phyloP scores from a whole-genome alignment of 139 green algal species.

The Micractinium conductrix region DNA sequence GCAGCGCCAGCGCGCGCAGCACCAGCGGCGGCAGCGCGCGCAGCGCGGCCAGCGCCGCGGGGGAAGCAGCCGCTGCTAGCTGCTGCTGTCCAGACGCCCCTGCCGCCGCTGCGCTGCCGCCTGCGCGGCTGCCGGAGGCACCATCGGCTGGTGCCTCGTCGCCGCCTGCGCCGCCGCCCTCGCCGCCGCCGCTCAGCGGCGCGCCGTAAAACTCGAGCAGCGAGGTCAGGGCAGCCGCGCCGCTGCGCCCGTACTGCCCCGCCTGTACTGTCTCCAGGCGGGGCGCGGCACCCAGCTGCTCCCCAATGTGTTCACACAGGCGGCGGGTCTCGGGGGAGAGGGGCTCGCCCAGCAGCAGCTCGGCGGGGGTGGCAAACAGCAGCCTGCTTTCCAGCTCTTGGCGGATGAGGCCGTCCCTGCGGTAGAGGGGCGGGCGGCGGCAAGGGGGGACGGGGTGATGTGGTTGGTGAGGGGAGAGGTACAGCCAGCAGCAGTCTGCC shows the following conservation, averaged over 20 bases:
- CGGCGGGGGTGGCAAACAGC: slow-evolving; percentile 66
- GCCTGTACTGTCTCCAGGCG: neutral
- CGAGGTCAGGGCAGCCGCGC: neutral
- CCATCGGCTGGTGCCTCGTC: neutral
- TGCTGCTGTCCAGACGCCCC: too few species aligned
- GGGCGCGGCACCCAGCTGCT: slow-evolving; percentile 1
- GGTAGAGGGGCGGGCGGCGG: neutral
- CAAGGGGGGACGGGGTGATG: neutral
- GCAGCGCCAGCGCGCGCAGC: slow-evolving; percentile 62
- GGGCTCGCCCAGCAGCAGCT: slow-evolving; percentile 70
- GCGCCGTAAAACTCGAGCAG: slow-evolving; percentile 47
- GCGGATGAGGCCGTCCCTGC: slow-evolving; percentile 57
- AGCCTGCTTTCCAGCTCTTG: slow-evolving; percentile 73
- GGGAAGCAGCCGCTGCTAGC: neutral
- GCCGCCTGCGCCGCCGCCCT: neutral
- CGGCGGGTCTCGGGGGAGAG: slow-evolving; percentile 53
- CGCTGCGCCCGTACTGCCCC: neutral
- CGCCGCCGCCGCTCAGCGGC: neutral
- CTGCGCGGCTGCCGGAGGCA: neutral
- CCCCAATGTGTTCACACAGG: slow-evolving; percentile 48
- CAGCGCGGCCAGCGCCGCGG: slow-evolving; percentile 44
- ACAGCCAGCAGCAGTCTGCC: slow-evolving; percentile 1
- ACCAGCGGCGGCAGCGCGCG: slow-evolving; percentile 63
- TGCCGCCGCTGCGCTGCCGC: neutral
- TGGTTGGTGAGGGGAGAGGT: too few species aligned